Evolutionary conservation across 768 basidiomycete species (phyloP).

Genomic region (Suillus lakei): DNA sequence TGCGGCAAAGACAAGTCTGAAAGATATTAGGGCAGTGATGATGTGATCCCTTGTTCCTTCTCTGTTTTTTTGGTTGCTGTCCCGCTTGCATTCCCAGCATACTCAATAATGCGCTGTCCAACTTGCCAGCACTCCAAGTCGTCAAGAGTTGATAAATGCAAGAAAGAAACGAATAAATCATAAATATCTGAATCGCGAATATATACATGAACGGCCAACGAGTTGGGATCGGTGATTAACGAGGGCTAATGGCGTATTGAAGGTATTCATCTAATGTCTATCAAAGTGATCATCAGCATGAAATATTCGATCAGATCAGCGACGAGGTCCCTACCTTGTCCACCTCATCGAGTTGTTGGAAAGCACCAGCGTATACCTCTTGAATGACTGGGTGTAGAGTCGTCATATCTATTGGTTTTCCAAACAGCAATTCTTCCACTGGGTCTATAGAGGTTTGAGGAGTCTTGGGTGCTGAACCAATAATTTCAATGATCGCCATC

Average conservation of each 20-base stretch:
- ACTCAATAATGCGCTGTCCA: too few relatives aligned
- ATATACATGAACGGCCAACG: not conserved
- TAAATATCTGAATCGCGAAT: not conserved
- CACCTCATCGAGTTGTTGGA: conserved; percentile 79
- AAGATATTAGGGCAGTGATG: not conserved
- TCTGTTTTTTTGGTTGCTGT: not conserved
- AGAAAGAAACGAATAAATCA: not conserved
- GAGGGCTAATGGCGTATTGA: conserved; percentile 25
- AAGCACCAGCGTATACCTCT: conserved; percentile 71
- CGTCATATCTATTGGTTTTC: conserved; percentile 61
- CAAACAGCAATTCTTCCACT: conserved; percentile 79
- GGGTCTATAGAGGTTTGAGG: conserved; percentile 52
- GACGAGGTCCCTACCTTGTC: conserved; percentile 60
- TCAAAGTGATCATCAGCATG: conserved; percentile 8
- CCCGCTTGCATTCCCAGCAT: too few relatives aligned
- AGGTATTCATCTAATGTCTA: conserved; percentile 38
- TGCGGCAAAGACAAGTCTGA: not conserved
- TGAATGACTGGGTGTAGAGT: conserved; percentile 71
- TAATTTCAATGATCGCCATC: conserved; percentile 85
- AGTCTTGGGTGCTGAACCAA: conserved; percentile 46
- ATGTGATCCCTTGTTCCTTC: not conserved
- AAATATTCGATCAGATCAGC: not conserved
- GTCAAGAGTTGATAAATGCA: not conserved
- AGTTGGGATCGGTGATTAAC: conserved; percentile 11
- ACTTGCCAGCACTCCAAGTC: too few relatives aligned